A percentile compares a stretch with the other conserved stretches of the same genome.
phyloP scores from a whole-genome alignment of 257 asterid genomes.

The Solanum etuberosum region DNA sequence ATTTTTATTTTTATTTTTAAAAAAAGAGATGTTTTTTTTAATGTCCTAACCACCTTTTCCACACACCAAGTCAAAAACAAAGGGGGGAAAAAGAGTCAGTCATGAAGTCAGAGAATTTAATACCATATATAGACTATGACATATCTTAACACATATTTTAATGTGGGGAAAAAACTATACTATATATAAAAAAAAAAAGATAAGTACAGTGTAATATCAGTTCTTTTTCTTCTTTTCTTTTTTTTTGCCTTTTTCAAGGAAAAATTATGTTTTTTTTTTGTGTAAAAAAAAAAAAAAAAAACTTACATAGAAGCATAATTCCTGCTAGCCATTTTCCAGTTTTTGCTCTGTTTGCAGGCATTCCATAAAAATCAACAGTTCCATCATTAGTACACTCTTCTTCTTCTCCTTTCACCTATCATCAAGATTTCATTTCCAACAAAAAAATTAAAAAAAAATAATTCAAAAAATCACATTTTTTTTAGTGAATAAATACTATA shows the following conservation, averaged over 20 bases:
- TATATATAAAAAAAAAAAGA: background rate
- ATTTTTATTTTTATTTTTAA: background rate
- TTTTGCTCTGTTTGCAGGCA: conserved; percentile 39
- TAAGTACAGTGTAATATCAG: conserved; percentile 14
- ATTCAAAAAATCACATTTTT: background rate
- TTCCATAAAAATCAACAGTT: conserved; percentile 62
- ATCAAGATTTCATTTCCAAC: background rate
- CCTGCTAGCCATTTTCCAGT: conserved; percentile 80
- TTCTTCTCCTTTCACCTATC: conserved; percentile 19
- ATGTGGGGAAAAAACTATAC: background rate
- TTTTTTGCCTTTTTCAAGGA: background rate
- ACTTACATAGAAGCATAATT: conserved; percentile 53
- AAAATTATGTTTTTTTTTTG: background rate
- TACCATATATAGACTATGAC: conserved; percentile 1
- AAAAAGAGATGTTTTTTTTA: background rate
- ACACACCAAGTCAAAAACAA: background rate
- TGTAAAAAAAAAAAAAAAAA: background rate
- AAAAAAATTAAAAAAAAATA: background rate
- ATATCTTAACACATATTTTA: background rate
- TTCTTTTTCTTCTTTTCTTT: background rate
- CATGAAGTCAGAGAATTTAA: background rate
- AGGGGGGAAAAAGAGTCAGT: background rate
- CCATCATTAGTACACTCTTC: conserved; percentile 59
- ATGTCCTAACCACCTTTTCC: background rate
- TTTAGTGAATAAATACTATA: background rate